Percentiles rank a stretch among this genome's conserved stretches.
Evolutionary conservation across 345 rosid species (phyloP).

Genomic region (Ceriops zippeliana): DNA sequence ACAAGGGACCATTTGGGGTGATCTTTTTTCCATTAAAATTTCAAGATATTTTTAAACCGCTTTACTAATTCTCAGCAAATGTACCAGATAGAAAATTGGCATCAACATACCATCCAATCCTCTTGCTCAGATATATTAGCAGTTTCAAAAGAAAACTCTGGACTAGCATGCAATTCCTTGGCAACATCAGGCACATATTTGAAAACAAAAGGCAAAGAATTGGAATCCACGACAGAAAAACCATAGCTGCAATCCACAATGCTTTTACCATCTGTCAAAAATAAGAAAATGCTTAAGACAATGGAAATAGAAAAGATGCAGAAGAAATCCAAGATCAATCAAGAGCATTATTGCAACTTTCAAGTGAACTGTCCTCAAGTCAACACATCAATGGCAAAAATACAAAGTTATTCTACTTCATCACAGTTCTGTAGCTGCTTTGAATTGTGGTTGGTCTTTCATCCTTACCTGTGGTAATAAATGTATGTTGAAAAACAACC

Average conservation of each 20-base stretch:
- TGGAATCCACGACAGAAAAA: conserved; percentile 78
- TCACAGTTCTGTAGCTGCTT: conserved; percentile 4
- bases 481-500: conserved; percentile 78
- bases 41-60: not conserved
- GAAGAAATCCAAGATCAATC: conserved; percentile 1
- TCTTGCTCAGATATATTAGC: conserved; percentile 44
- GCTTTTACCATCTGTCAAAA: conserved; percentile 57
- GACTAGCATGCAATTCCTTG: conserved; percentile 43
- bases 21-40: not conserved
- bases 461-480: conserved; percentile 63
- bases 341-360: not conserved
- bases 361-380: not conserved
- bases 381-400: not conserved
- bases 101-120: conserved; percentile 62
- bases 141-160: conserved; percentile 49
- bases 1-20: not conserved
- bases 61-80: not conserved
- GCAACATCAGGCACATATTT: conserved; percentile 71
- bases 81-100: not conserved
- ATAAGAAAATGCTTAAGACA: conserved; percentile 8
- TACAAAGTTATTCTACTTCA: not conserved
- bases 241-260: conserved; percentile 64
- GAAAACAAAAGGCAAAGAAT: conserved; percentile 64
- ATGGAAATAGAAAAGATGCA: not conserved
- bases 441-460: not conserved